phyloP scores from a whole-genome alignment of 768 basidiomycete genomes.

The Ephemerocybe angulata region DNA sequence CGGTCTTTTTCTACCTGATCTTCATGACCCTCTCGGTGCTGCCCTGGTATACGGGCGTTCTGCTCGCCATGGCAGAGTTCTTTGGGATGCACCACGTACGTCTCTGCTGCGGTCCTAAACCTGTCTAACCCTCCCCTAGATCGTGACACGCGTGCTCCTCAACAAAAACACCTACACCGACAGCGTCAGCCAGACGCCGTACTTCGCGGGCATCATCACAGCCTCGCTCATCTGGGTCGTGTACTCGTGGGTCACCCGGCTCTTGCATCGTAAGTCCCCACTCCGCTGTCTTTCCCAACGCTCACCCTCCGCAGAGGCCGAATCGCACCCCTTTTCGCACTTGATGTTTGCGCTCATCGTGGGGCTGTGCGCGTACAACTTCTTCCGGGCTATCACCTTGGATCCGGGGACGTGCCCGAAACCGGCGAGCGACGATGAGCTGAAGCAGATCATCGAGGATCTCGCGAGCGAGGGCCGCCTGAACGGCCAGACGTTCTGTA shows the following conservation, averaged over 20 bases:
- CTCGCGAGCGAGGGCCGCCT: constrained; percentile 82
- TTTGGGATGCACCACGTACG: constrained; percentile 90
- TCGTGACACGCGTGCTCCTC: constrained; percentile 81
- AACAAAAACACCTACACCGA: constrained; percentile 82
- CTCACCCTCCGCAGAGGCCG: constrained; percentile 51
- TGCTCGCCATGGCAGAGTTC: constrained; percentile 82
- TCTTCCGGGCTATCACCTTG: constrained; percentile 83
- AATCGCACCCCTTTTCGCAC: constrained; percentile 72
- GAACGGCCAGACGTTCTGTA: constrained; percentile 96
- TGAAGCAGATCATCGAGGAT: constrained; percentile 91
- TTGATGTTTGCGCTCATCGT: constrained; percentile 69
- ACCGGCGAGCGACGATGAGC: constrained; percentile 76
- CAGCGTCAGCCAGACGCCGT: constrained; percentile 81
- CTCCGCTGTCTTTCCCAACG: background rate
- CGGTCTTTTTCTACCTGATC: constrained; percentile 75
- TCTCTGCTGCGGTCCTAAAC: constrained; percentile 7
- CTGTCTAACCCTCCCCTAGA: constrained; percentile 35
- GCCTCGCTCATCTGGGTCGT: constrained; percentile 85
- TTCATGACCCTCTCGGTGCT: constrained; percentile 80
- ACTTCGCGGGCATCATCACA: constrained; percentile 88
- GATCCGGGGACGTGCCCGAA: constrained; percentile 88
- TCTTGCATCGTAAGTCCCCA: constrained; percentile 44
- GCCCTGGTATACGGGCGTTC: constrained; percentile 86
- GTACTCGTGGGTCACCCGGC: constrained; percentile 75
- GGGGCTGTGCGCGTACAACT: constrained; percentile 79